Evolutionary conservation across 1,284 basidiomycete species (phyloP).

Genomic region (Apiotrichum gamsii): DNA sequence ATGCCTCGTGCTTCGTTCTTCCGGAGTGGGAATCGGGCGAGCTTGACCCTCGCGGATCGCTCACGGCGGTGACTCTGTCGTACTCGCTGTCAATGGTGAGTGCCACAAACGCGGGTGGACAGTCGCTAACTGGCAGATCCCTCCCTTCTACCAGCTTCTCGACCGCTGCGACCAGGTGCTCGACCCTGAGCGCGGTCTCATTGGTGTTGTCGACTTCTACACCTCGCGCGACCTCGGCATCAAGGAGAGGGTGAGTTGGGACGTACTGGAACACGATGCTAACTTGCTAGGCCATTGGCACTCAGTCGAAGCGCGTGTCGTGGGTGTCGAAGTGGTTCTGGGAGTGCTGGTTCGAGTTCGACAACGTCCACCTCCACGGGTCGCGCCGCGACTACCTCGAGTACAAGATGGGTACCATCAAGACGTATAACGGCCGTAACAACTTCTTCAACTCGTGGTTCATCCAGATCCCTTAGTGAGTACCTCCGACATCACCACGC

Average conservation of each 20-base stretch:
- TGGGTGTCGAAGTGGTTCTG: slow-evolving; percentile 76
- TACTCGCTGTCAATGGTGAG: slow-evolving; percentile 67
- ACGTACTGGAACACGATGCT: no score
- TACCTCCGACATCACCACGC: neutral
- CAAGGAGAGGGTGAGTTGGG: slow-evolving; percentile 49
- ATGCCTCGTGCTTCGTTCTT: slow-evolving; percentile 63
- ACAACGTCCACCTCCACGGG: slow-evolving; percentile 66
- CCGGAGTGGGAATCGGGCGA: slow-evolving; percentile 56
- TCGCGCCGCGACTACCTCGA: slow-evolving; percentile 69
- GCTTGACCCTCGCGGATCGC: slow-evolving; percentile 54
- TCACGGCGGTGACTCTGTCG: slow-evolving; percentile 61
- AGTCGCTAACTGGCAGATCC: slow-evolving; percentile 55
- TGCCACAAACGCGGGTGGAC: slow-evolving; percentile 1
- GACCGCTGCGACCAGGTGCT: slow-evolving; percentile 67
- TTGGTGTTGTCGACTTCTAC: slow-evolving; percentile 75
- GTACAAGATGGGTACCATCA: slow-evolving; percentile 72
- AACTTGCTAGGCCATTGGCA: slow-evolving; percentile 64
- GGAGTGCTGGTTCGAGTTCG: slow-evolving; percentile 74
- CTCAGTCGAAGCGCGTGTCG: slow-evolving; percentile 61
- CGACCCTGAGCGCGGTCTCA: slow-evolving; percentile 59
- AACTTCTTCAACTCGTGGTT: slow-evolving; percentile 63
- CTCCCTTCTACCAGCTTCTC: slow-evolving; percentile 62
- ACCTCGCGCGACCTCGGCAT: slow-evolving; percentile 58
- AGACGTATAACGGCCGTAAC: slow-evolving; percentile 68
- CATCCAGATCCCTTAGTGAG: slow-evolving; percentile 56